Base-by-base conservation (phyloP, 148 eudicot genomes). In the Tetragonia tetragonoides region DNA sequence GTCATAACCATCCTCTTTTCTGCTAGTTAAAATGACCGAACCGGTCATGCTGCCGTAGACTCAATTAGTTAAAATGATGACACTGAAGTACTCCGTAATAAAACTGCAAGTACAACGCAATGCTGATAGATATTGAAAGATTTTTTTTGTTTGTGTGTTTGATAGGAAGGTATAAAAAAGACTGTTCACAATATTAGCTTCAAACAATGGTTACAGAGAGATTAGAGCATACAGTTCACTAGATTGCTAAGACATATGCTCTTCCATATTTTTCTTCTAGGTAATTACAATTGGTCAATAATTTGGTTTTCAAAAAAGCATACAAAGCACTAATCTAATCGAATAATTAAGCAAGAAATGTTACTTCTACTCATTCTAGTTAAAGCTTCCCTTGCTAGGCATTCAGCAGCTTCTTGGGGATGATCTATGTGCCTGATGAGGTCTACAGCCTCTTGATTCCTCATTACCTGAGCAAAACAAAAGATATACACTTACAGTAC, bases 341-440 rank as follows among this genome's bases (percentile, higher is more conserved):
- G 84, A 72, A 90, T 83, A 46, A 92, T 82, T 41, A 87, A 66
- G 80, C 94, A 87, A 54, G 97, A 87, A 79, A 92, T 88, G 71
- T 39, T 83, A 84, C 78, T 87, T 78, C 68, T 92, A 87, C 89
- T 86, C 86, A 82, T 86, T 83, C 94, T 85, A 65, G 66, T 70
- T 34, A 84, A 73, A 59, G 91, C 94, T 81, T 92, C 97, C 80
- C 82, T 86, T 61, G 97, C 88, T 67, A 92, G 84, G 78, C 94
- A 87, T 78, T 90, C 84, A 6, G 97, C 94, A 34, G 94, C 97
- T 79, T 86, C 88, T 57, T 90, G 87, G 34, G 97, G 88, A 80
- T 90, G 89, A 71, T 90, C 92, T 28, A 88, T 83, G 87, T 92
- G 97, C 83, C 90, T 90, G 68, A 92, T 89, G 54, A 92, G 91